Evolutionary conservation across 225 moss, liverwort and hornwort species (phyloP).

Genomic region (Neckera pumila): DNA sequence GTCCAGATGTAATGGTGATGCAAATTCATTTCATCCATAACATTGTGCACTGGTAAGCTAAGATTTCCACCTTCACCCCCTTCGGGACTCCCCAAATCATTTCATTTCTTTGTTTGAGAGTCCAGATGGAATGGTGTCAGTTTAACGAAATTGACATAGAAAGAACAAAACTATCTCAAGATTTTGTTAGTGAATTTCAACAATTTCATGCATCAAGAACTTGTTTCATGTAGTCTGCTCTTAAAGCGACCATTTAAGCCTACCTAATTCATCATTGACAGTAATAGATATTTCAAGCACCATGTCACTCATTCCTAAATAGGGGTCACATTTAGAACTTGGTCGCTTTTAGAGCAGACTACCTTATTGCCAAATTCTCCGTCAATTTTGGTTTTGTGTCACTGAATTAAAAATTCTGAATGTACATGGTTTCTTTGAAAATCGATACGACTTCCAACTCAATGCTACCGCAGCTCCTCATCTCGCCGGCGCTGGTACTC

Average conservation of each 20-base stretch:
- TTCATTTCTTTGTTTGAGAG: neutral
- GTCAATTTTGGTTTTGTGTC: neutral
- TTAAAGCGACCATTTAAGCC: no score
- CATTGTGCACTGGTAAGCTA: no score
- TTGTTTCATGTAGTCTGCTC: no score
- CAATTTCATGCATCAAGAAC: no score
- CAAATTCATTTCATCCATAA: neutral
- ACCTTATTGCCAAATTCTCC: no score
- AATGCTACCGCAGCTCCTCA: neutral
- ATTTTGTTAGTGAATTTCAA: neutral
- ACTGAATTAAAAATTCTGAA: neutral
- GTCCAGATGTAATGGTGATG: neutral
- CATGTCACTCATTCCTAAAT: no score
- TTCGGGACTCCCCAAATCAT: rapidly evolving
- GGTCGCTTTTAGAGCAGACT: no score
- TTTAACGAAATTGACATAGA: neutral
- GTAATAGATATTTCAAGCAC: no score
- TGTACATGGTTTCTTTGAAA: neutral
- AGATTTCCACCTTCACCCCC: no score
- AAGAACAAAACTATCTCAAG: no score
- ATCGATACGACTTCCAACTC: neutral
- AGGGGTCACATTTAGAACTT: no score
- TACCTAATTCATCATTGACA: no score
- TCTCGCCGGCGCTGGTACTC: constrained; percentile 12
- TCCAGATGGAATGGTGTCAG: neutral